Conservation (phyloP, 208 protist species). For the Porcisia hertigi region DNA sequence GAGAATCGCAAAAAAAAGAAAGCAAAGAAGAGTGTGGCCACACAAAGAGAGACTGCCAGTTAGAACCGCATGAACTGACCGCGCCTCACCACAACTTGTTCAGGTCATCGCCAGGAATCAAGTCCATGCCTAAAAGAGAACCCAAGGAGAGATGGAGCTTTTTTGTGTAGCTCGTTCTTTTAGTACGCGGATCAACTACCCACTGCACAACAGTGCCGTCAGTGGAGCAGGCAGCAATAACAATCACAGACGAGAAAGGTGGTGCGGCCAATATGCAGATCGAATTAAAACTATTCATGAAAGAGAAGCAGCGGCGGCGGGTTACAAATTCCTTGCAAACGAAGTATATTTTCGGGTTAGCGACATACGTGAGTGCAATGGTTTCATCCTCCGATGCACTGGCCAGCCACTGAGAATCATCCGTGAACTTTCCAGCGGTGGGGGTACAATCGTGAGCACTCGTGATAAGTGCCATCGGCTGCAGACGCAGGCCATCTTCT, state of each 20-base stretch:
- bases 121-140: conserved; percentile 66
- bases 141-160: conserved; percentile 81
- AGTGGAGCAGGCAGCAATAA: conserved; percentile 73
- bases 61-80: neutral
- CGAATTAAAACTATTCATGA: conserved; percentile 85
- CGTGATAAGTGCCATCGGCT: conserved; percentile 62
- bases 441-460: conserved; percentile 55
- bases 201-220: conserved; percentile 83
- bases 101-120: conserved; percentile 32
- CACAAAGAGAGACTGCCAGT: conserved; percentile 6
- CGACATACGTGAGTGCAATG: conserved; percentile 60
- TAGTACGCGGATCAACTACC: conserved; percentile 68
- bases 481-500: conserved; percentile 46
- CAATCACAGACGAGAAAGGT: conserved; percentile 67
- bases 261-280: conserved; percentile 71
- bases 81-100: conserved; percentile 21
- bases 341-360: conserved; percentile 47
- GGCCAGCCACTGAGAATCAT: conserved; percentile 76
- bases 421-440: conserved; percentile 69
- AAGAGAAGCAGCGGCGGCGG: conserved; percentile 71
- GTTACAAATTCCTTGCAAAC: conserved; percentile 65
- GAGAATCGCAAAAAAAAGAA: conserved; percentile 3
- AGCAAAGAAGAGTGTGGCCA: neutral
- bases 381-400: conserved; percentile 82
- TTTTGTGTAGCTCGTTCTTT: conserved; percentile 58